Evolutionary conservation across 768 basidiomycete genomes (phyloP).

Genomic region (Pleurotus pulmonarius): DNA sequence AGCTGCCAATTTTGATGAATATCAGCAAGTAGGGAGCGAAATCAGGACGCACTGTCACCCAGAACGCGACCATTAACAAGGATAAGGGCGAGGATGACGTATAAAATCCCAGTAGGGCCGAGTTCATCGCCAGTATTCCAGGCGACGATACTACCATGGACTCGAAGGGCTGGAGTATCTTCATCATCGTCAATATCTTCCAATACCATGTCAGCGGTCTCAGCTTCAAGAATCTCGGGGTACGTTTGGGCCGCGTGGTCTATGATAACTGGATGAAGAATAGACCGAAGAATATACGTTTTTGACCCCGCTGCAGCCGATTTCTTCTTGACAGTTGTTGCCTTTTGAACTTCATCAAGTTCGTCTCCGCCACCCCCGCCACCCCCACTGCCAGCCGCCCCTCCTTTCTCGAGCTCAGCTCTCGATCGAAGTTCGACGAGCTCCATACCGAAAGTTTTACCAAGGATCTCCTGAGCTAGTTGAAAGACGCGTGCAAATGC

Average conservation of each 20-base stretch:
- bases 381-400: slow-evolving; percentile 10
- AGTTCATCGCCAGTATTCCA: slow-evolving; percentile 71
- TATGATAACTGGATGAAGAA: slow-evolving; percentile 58
- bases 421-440: slow-evolving; percentile 73
- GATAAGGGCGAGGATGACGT: slow-evolving; percentile 79
- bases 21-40: not conserved
- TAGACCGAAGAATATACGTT: slow-evolving; percentile 81
- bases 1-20: slow-evolving; percentile 34
- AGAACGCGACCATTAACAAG: slow-evolving; percentile 77
- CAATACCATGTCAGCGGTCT: slow-evolving; percentile 43
- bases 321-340: slow-evolving; percentile 65
- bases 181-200: slow-evolving; percentile 47
- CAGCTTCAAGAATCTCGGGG: slow-evolving; percentile 48
- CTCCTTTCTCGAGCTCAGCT: slow-evolving; percentile 46
- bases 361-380: slow-evolving; percentile 38
- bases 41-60: slow-evolving; percentile 57
- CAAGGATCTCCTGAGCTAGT: slow-evolving; percentile 61
- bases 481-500: slow-evolving; percentile 64
- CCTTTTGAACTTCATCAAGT: slow-evolving; percentile 40
- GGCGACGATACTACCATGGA: slow-evolving; percentile 67
- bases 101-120: slow-evolving; percentile 67
- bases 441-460: slow-evolving; percentile 76
- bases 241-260: slow-evolving; percentile 54
- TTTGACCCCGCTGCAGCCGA: slow-evolving; percentile 61
- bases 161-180: slow-evolving; percentile 32